These are phyloP conservation scores for Spathaspora girioi DNA, from an alignment of 805 yeast genomes.

Conservation along the genomic window DNA sequence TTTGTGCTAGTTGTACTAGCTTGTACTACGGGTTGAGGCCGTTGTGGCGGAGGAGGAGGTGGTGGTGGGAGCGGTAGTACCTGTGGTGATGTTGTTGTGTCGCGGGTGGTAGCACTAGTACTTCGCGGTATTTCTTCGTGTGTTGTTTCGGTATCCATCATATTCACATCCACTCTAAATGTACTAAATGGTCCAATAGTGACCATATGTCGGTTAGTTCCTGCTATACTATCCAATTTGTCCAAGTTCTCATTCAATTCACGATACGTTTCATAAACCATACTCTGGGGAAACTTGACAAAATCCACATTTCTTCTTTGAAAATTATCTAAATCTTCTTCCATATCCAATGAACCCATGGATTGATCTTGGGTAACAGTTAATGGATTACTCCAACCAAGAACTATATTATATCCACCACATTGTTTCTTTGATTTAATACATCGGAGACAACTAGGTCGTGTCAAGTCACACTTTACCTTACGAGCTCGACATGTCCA, in stretches of 20 bases:
- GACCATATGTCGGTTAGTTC: conserved; percentile 5
- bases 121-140: not conserved
- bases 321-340: conserved; percentile 23
- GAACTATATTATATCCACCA: conserved; percentile 46
- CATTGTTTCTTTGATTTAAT: conserved; percentile 41
- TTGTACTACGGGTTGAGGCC: not conserved
- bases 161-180: conserved; percentile 6
- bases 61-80: not conserved
- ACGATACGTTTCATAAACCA: conserved; percentile 34
- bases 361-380: conserved; percentile 21
- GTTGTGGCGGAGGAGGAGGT: not conserved
- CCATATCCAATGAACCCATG: conserved; percentile 12
- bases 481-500: conserved; percentile 53
- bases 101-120: not conserved
- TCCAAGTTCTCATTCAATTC: conserved; percentile 39
- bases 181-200: conserved; percentile 24
- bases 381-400: conserved; percentile 45
- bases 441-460: conserved; percentile 48
- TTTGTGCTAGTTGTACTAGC: not conserved
- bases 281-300: conserved; percentile 33
- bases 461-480: conserved; percentile 49
- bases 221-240: conserved; percentile 18
- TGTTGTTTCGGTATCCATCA: not conserved
- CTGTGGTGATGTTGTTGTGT: not conserved
- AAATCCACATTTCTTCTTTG: conserved; percentile 46